Evolutionary conservation across 306 rosid species (phyloP).

Genomic region (Quillaja saponaria): DNA sequence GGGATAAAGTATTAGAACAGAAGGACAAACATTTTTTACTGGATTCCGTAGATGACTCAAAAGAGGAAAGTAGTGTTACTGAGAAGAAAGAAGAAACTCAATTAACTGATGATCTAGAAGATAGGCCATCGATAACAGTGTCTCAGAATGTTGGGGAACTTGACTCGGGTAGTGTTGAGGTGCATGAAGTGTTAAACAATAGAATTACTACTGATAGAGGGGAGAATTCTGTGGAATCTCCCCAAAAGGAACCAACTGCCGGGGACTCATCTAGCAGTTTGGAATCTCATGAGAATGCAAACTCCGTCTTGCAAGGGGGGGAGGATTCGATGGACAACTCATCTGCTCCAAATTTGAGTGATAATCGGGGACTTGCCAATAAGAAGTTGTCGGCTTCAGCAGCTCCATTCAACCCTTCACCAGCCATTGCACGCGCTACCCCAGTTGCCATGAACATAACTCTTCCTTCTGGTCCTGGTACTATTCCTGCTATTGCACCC

Average conservation of each 20-base stretch:
- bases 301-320: conserved; percentile 40
- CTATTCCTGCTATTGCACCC: conserved; percentile 63
- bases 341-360: conserved; percentile 41
- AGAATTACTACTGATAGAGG: conserved; percentile 33
- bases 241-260: conserved; percentile 43
- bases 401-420: conserved; percentile 91
- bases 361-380: conserved; percentile 46
- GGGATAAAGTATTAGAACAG: conserved; percentile 41
- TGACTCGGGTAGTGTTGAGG: conserved; percentile 42
- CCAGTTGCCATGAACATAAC: conserved; percentile 68
- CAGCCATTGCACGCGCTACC: conserved; percentile 63
- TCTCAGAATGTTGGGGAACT: conserved; percentile 44
- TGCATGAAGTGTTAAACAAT: conserved; percentile 44
- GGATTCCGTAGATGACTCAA: conserved; percentile 40
- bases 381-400: conserved; percentile 95
- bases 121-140: conserved; percentile 32
- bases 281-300: conserved; percentile 50
- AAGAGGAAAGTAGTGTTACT: conserved; percentile 44
- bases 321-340: conserved; percentile 55
- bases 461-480: conserved; percentile 66
- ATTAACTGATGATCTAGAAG: conserved; percentile 35
- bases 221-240: conserved; percentile 42
- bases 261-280: conserved; percentile 42
- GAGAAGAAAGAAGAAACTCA: conserved; percentile 54
- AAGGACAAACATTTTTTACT: conserved; percentile 33